Evolutionary conservation across 768 basidiomycete species (phyloP).

Genomic region (Imleria badia): DNA sequence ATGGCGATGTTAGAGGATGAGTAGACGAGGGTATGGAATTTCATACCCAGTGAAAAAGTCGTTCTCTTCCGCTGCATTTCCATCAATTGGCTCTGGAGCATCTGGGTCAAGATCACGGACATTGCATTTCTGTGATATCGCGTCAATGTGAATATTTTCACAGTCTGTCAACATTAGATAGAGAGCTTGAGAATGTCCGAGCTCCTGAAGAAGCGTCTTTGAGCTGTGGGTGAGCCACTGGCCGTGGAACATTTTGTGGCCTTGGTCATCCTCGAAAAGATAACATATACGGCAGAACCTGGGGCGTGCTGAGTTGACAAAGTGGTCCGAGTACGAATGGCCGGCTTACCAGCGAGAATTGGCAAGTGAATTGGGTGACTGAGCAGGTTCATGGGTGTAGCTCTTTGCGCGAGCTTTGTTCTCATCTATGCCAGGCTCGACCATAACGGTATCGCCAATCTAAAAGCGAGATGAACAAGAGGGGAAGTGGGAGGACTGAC

Average conservation of each 20-base stretch:
- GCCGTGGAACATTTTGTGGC: constrained; percentile 59
- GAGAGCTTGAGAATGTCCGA: constrained; percentile 59
- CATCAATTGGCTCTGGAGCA: constrained; percentile 49
- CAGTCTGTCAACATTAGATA: constrained; percentile 55
- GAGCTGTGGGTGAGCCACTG: constrained; percentile 69
- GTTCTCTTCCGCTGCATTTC: constrained; percentile 36
- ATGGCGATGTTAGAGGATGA: not conserved
- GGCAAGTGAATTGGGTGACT: constrained; percentile 54
- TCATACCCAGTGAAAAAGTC: constrained; percentile 61
- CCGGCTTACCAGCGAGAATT: constrained; percentile 58
- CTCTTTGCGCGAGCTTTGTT: constrained; percentile 41
- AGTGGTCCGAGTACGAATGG: not conserved
- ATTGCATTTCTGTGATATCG: constrained; percentile 60
- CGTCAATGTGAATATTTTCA: constrained; percentile 51
- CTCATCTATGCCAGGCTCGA: constrained; percentile 54
- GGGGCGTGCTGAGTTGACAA: not conserved
- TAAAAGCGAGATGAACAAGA: constrained; percentile 28
- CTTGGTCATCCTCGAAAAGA: constrained; percentile 47
- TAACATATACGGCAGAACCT: constrained; percentile 76
- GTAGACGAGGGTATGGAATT: not conserved
- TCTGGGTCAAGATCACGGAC: constrained; percentile 41
- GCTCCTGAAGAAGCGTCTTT: constrained; percentile 65
- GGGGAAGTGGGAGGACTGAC: not conserved
- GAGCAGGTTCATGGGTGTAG: constrained; percentile 39
- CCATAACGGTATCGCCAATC: constrained; percentile 65